Evolutionary conservation across 2,329 filamentous ascomycete genomes (phyloP).

Genomic region (Neofusicoccum parvum): DNA sequence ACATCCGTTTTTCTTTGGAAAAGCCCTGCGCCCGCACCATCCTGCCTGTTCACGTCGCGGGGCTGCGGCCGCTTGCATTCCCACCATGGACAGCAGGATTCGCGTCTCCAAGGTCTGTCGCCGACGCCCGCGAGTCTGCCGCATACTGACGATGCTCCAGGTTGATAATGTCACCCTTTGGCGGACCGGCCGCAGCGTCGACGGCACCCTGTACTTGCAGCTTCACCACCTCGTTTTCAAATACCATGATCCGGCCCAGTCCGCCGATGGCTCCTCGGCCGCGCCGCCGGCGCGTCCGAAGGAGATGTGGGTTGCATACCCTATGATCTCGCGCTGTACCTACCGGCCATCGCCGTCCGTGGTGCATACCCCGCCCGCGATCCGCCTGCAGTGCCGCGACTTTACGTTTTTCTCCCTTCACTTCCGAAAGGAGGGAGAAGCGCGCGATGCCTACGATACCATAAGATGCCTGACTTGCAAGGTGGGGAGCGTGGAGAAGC

Average conservation of each 20-base stretch:
- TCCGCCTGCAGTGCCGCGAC: constrained; percentile 87
- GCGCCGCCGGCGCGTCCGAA: constrained; percentile 47
- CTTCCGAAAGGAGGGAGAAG: constrained; percentile 72
- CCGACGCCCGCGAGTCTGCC: not conserved
- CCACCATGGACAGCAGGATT: constrained; percentile 47
- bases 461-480: constrained; percentile 81
- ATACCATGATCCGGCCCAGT: constrained; percentile 48
- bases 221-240: constrained; percentile 67
- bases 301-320: constrained; percentile 93
- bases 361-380: constrained; percentile 73
- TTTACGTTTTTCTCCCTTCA: constrained; percentile 94
- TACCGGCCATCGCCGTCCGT: constrained; percentile 72
- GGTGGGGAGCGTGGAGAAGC: constrained; percentile 78
- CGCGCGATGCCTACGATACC: constrained; percentile 83
- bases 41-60: constrained; percentile 14
- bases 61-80: constrained; percentile 17
- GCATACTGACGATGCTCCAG: constrained; percentile 34
- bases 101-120: constrained; percentile 47
- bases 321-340: constrained; percentile 81
- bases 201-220: constrained; percentile 64
- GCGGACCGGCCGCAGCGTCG: constrained; percentile 57
- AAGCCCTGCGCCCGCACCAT: not conserved
- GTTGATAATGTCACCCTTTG: constrained; percentile 65
- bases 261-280: constrained; percentile 38
- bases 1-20: not conserved